Evolutionary conservation across 176 grass and related monocot genomes (phyloP).

Genomic region (Ensete ventricosum): DNA sequence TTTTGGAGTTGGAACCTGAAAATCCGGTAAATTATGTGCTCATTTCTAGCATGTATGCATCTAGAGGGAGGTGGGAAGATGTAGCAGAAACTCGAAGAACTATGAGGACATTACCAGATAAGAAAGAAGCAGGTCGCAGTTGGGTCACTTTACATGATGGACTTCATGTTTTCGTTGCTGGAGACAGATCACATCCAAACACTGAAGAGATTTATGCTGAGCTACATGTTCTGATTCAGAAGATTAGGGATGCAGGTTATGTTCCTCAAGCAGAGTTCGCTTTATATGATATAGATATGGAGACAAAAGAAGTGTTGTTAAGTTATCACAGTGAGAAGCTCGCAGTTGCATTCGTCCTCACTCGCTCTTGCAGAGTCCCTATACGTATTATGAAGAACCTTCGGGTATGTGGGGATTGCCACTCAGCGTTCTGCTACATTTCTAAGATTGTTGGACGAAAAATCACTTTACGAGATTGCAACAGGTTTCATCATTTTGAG

Average conservation of each 20-base stretch:
- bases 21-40: conserved; percentile 86
- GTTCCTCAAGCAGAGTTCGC: conserved; percentile 47
- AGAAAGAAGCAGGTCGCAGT: conserved; percentile 72
- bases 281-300: conserved; percentile 58
- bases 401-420: conserved; percentile 69
- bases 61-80: conserved; percentile 70
- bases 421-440: conserved; percentile 63
- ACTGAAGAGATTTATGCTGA: conserved; percentile 63
- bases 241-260: conserved; percentile 53
- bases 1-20: conserved; percentile 72
- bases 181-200: conserved; percentile 68
- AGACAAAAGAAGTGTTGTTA: conserved; percentile 65
- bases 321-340: conserved; percentile 75
- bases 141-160: conserved; percentile 68
- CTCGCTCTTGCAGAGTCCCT: conserved; percentile 35
- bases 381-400: conserved; percentile 86
- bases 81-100: conserved; percentile 43
- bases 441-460: conserved; percentile 44
- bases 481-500: conserved; percentile 66
- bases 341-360: conserved; percentile 64
- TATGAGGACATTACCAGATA: conserved; percentile 34
- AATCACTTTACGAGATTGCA: conserved; percentile 62
- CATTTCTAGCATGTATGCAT: conserved; percentile 58
- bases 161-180: conserved; percentile 60
- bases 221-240: conserved; percentile 47